A percentile compares a stretch with the other conserved stretches of the same genome.
Conservation (phyloP, 169 alveolate genomes). For the Plasmodium adleri region DNA sequence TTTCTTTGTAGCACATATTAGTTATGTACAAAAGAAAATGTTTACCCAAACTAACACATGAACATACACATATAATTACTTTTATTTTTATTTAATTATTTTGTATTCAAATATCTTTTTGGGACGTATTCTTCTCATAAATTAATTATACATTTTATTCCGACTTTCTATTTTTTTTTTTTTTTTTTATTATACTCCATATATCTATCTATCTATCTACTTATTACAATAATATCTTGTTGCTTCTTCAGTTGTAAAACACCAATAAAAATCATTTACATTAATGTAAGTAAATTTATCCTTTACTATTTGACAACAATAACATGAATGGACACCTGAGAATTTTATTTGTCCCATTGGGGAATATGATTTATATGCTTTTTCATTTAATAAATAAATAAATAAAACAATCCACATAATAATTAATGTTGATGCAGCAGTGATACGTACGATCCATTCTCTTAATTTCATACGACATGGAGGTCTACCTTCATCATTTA, state of each 20-base stretch:
- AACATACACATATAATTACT: too few species aligned
- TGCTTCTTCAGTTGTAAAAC: conserved; percentile 44
- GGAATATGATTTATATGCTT: conserved; percentile 74
- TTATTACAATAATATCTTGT: conserved; percentile 21
- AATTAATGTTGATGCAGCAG: conserved; percentile 64
- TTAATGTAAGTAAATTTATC: conserved; percentile 18
- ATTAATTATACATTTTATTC: too few species aligned
- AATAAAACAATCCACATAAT: conserved; percentile 50
- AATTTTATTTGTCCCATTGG: conserved; percentile 84
- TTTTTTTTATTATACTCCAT: background rate
- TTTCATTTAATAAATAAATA: conserved; percentile 73
- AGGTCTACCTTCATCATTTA: conserved; percentile 80
- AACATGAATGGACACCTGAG: conserved; percentile 80
- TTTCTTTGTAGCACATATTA: too few species aligned
- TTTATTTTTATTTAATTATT: too few species aligned
- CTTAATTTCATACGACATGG: conserved; percentile 82
- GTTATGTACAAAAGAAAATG: too few species aligned
- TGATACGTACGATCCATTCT: conserved; percentile 81
- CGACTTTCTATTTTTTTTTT: too few species aligned
- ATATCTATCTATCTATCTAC: background rate
- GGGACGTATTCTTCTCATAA: too few species aligned
- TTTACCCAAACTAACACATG: too few species aligned
- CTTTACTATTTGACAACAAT: conserved; percentile 77
- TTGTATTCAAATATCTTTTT: too few species aligned
- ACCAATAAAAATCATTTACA: conserved; percentile 23